Evolutionary conservation across 2,329 filamentous ascomycete species (phyloP).

Genomic region (Fusarium sp.): DNA sequence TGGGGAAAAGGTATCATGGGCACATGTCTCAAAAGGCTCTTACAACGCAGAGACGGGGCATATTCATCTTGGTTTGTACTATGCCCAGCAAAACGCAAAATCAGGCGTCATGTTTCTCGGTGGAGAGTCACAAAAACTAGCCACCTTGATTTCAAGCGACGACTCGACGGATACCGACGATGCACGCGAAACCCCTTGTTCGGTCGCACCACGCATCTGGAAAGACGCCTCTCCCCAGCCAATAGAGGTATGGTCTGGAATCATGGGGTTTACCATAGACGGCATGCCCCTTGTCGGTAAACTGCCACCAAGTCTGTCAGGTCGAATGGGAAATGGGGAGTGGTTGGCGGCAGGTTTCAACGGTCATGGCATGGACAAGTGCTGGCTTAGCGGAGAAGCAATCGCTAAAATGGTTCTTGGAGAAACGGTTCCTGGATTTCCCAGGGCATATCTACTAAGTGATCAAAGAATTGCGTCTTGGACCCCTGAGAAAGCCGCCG

Average conservation of each 20-base stretch:
- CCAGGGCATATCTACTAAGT: constrained; percentile 25
- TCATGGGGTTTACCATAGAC: constrained; percentile 61
- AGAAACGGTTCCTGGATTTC: constrained; percentile 32
- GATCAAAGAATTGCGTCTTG: constrained; percentile 8
- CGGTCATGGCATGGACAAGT: constrained; percentile 64
- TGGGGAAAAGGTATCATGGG: not conserved
- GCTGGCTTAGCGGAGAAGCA: constrained; percentile 62
- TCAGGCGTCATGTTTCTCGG: not conserved
- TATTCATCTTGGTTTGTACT: not conserved
- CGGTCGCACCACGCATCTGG: not conserved
- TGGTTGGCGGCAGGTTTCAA: constrained; percentile 63
- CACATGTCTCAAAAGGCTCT: not conserved
- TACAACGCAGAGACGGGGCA: not conserved
- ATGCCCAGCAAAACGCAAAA: not conserved
- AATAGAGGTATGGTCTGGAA: constrained; percentile 58
- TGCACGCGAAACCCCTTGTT: not conserved
- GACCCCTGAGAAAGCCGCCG: constrained; percentile 20
- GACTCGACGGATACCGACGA: not conserved
- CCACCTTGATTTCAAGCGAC: not conserved
- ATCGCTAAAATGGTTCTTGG: constrained; percentile 44
- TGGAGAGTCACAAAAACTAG: not conserved
- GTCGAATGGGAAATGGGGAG: constrained; percentile 46
- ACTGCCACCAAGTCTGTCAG: constrained; percentile 48
- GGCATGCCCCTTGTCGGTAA: constrained; percentile 60
- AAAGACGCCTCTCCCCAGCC: not conserved